phyloP scores from a whole-genome alignment of 1,284 basidiomycete genomes.

The Sanghuangporus sanghuang region DNA sequence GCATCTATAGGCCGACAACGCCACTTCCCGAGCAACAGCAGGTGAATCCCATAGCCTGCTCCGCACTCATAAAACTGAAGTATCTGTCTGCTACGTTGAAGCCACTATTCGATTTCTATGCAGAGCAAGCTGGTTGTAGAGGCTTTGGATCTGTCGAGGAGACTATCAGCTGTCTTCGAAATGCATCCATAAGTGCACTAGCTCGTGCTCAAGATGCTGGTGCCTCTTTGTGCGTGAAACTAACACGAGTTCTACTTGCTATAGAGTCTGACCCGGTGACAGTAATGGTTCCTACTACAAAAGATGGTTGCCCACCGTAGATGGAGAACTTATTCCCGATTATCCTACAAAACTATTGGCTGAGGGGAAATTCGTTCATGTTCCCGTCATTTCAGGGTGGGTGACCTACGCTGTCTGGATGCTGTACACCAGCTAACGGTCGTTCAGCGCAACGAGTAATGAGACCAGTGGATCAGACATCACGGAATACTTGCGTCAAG shows the following conservation, averaged over 20 bases:
- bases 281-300: slow-evolving; percentile 35
- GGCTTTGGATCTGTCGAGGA: slow-evolving; percentile 30
- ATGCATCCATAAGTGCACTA: slow-evolving; percentile 42
- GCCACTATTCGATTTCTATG: slow-evolving; percentile 48
- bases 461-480: slow-evolving; percentile 42
- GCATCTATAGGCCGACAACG: slow-evolving; percentile 46
- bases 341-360: slow-evolving; percentile 42
- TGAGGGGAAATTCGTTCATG: slow-evolving; percentile 37
- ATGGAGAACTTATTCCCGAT: slow-evolving; percentile 43
- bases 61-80: slow-evolving; percentile 1
- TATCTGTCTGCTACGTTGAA: slow-evolving; percentile 22
- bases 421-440: background rate
- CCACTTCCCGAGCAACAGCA: slow-evolving; percentile 44
- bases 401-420: slow-evolving; percentile 17
- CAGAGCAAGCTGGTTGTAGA: slow-evolving; percentile 40
- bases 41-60: slow-evolving; percentile 28
- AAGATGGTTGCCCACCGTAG: slow-evolving; percentile 38
- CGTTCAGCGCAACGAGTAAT: slow-evolving; percentile 46
- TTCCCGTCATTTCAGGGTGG: slow-evolving; percentile 57
- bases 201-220: slow-evolving; percentile 51
- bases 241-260: background rate
- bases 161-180: slow-evolving; percentile 43
- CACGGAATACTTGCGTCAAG: slow-evolving; percentile 30
- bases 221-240: slow-evolving; percentile 23
- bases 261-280: slow-evolving; percentile 20